phyloP scores from a whole-genome alignment of 305 asterid genomes.

The Nicotiana rustica region DNA sequence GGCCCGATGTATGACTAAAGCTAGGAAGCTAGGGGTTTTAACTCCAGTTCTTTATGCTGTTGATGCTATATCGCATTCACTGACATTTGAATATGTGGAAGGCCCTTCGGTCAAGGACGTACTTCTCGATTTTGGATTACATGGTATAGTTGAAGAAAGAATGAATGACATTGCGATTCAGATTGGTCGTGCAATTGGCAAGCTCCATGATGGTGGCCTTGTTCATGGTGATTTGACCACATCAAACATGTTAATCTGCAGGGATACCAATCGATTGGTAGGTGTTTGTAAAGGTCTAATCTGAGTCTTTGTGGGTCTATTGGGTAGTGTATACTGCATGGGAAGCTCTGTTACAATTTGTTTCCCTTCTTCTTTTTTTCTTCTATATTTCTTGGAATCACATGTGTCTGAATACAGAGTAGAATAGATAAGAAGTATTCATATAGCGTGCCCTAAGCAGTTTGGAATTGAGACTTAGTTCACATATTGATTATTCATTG shows the following conservation, averaged over 20 bases:
- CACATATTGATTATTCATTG: background rate
- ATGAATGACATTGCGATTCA: constrained; percentile 73
- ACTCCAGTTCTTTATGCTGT: constrained; percentile 82
- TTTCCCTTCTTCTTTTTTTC: background rate
- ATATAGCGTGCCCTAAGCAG: background rate
- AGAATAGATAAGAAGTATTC: background rate
- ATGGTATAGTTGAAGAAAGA: constrained; percentile 68
- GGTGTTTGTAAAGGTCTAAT: constrained; percentile 23
- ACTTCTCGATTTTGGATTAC: constrained; percentile 70
- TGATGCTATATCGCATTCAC: constrained; percentile 63
- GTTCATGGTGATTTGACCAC: constrained; percentile 94
- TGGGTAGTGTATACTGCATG: background rate
- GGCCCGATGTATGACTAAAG: constrained; percentile 87
- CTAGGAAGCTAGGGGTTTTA: constrained; percentile 79
- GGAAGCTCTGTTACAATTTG: background rate
- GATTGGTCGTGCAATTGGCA: constrained; percentile 79
- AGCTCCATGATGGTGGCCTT: constrained; percentile 86
- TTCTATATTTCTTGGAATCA: background rate
- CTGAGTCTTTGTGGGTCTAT: background rate
- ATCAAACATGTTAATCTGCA: constrained; percentile 75
- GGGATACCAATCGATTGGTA: constrained; percentile 73
- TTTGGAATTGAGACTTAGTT: background rate
- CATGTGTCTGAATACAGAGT: background rate
- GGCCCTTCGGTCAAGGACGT: constrained; percentile 77
- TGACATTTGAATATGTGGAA: constrained; percentile 81